phyloP scores from a whole-genome alignment of 768 basidiomycete genomes.

The Serendipita sp. region DNA sequence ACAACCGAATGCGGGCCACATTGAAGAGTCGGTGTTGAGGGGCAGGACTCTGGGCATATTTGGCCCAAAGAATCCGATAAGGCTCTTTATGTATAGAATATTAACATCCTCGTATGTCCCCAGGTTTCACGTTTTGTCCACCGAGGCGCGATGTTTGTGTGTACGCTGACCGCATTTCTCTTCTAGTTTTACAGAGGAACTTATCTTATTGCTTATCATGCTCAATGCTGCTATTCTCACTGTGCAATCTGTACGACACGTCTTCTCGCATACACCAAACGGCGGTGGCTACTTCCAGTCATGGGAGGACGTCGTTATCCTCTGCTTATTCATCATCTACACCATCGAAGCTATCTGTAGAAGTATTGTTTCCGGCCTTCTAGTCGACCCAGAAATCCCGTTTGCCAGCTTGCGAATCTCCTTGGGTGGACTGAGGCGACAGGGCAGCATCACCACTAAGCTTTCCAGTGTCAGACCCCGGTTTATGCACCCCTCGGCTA shows the following conservation, averaged over 20 bases:
- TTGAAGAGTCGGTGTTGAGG: conserved; percentile 32
- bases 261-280: conserved; percentile 22
- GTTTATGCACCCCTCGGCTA: background rate
- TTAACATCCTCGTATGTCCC: conserved; percentile 53
- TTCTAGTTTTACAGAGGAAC: conserved; percentile 69
- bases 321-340: conserved; percentile 61
- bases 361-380: conserved; percentile 75
- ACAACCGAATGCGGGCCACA: conserved; percentile 23
- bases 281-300: conserved; percentile 59
- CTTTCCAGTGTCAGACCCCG: background rate
- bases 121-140: too few relatives aligned
- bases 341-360: conserved; percentile 78
- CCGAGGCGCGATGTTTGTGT: too few relatives aligned
- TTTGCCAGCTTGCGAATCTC: conserved; percentile 21
- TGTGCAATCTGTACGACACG: conserved; percentile 57
- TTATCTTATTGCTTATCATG: conserved; percentile 70
- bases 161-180: background rate
- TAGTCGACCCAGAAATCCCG: conserved; percentile 68
- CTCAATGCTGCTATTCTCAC: conserved; percentile 68
- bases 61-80: conserved; percentile 47
- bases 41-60: conserved; percentile 69
- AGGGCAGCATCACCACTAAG: background rate
- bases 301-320: conserved; percentile 85
- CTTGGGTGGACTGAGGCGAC: background rate
- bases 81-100: conserved; percentile 48